phyloP scores from a whole-genome alignment of 2,329 filamentous ascomycete species.

The Penicillium janthinellum region DNA sequence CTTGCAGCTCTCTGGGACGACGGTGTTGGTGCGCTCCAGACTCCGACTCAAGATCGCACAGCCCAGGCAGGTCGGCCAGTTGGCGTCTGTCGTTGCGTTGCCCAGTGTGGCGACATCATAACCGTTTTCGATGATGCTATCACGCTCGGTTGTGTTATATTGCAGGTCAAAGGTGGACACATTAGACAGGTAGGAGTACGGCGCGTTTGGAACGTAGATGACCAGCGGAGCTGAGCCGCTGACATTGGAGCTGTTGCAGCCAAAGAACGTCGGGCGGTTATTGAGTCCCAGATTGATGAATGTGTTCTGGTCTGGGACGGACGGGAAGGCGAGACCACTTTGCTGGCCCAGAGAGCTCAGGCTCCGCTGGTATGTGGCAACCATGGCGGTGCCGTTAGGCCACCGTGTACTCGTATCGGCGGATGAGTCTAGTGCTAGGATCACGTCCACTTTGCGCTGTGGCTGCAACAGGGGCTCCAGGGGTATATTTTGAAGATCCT shows the following conservation, averaged over 20 bases:
- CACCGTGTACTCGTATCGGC: constrained; percentile 62
- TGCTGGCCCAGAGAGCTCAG: constrained; percentile 22
- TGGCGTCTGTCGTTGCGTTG: constrained; percentile 68
- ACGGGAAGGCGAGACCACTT: background rate
- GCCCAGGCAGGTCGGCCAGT: constrained; percentile 76
- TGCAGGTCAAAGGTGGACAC: constrained; percentile 50
- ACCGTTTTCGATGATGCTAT: constrained; percentile 58
- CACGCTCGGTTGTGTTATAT: background rate
- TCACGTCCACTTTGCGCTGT: constrained; percentile 68
- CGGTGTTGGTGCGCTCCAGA: constrained; percentile 65
- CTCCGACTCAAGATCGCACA: constrained; percentile 78
- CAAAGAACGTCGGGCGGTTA: constrained; percentile 70
- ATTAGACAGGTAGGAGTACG: constrained; percentile 73
- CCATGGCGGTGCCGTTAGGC: constrained; percentile 73
- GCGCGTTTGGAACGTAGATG: constrained; percentile 73
- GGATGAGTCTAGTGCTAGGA: constrained; percentile 75
- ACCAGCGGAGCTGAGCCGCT: constrained; percentile 38
- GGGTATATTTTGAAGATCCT: constrained; percentile 75
- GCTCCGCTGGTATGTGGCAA: constrained; percentile 70
- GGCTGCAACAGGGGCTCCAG: constrained; percentile 74
- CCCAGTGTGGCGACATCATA: constrained; percentile 75
- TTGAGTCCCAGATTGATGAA: constrained; percentile 68
- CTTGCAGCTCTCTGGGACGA: constrained; percentile 69
- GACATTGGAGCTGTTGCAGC: constrained; percentile 64
- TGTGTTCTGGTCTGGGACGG: background rate